A percentile compares a stretch with the other conserved stretches of the same genome.
These are phyloP conservation scores for Candolleomyces eurysporus DNA, from an alignment of 768 basidiomycete species.

Conservation along the genomic window DNA sequence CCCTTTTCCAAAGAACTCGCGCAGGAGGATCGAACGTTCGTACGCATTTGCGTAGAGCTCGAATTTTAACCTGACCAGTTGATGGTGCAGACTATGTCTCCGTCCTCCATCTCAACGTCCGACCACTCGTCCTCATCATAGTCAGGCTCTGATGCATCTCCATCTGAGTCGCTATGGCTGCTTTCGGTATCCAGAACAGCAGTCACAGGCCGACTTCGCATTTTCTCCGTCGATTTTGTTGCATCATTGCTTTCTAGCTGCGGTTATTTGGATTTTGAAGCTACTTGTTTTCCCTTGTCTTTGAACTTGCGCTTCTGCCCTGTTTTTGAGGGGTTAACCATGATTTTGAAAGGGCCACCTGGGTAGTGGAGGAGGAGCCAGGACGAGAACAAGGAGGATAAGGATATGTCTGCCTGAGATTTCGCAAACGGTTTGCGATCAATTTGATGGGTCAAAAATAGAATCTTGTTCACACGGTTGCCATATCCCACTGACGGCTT, in stretches of 20 bases:
- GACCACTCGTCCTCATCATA: slow-evolving; percentile 27
- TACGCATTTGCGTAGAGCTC: slow-evolving; percentile 86
- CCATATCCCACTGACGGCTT: too few species aligned
- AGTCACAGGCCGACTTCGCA: slow-evolving; percentile 62
- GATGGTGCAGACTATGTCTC: slow-evolving; percentile 22
- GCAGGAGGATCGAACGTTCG: slow-evolving; percentile 75
- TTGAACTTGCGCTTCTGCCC: slow-evolving; percentile 45
- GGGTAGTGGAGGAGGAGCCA: too few species aligned
- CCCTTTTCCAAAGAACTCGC: slow-evolving; percentile 92
- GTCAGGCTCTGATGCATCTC: slow-evolving; percentile 31
- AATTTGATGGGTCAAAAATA: too few species aligned
- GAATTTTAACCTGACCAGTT: slow-evolving; percentile 47
- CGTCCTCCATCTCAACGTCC: slow-evolving; percentile 11
- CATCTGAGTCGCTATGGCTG: slow-evolving; percentile 22
- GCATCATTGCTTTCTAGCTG: slow-evolving; percentile 22
- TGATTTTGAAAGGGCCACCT: slow-evolving; percentile 10
- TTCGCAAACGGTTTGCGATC: too few species aligned
- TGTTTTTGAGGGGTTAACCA: slow-evolving; percentile 41
- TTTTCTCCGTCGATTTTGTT: too few species aligned
- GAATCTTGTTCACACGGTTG: too few species aligned
- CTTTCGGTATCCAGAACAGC: slow-evolving; percentile 16
- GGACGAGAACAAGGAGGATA: too few species aligned
- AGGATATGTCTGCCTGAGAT: too few species aligned
- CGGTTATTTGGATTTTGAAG: slow-evolving; percentile 50
- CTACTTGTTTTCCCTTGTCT: slow-evolving; percentile 45